Evolutionary conservation across 306 rosid species (phyloP).

Genomic region (Ormosia emarginata): DNA sequence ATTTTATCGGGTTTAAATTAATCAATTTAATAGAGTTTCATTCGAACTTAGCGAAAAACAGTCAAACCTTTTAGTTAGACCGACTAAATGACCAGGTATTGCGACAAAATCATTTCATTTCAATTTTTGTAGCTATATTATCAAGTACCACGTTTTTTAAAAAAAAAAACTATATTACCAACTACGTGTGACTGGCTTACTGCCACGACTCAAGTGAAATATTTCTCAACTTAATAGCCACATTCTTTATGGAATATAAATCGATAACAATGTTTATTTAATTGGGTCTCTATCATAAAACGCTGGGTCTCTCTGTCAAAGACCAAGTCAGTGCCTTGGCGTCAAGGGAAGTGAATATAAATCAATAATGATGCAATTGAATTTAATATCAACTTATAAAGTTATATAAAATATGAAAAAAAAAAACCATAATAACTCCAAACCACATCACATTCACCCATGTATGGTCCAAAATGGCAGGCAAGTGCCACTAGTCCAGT

Average conservation of each 20-base stretch:
- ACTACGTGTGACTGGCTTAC: too few relatives aligned
- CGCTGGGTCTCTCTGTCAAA: neutral
- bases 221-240: neutral
- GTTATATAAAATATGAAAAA: neutral
- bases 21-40: too few relatives aligned
- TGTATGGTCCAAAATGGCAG: constrained; percentile 14
- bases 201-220: too few relatives aligned
- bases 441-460: neutral
- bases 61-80: too few relatives aligned
- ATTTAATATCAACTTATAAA: neutral
- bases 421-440: neutral
- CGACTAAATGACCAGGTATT: too few relatives aligned
- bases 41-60: too few relatives aligned
- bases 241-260: too few relatives aligned
- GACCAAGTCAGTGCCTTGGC: neutral
- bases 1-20: too few relatives aligned
- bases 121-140: too few relatives aligned
- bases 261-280: neutral
- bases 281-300: neutral
- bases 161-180: too few relatives aligned
- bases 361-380: neutral
- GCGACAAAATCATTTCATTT: too few relatives aligned
- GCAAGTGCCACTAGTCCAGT: neutral
- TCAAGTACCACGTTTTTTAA: too few relatives aligned
- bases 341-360: neutral